Evolutionary conservation across 2,329 filamentous ascomycete genomes (phyloP), one percentile per base, ranked within the genome.

Genomic region (Paracoccidioides brasiliensis): DNA sequence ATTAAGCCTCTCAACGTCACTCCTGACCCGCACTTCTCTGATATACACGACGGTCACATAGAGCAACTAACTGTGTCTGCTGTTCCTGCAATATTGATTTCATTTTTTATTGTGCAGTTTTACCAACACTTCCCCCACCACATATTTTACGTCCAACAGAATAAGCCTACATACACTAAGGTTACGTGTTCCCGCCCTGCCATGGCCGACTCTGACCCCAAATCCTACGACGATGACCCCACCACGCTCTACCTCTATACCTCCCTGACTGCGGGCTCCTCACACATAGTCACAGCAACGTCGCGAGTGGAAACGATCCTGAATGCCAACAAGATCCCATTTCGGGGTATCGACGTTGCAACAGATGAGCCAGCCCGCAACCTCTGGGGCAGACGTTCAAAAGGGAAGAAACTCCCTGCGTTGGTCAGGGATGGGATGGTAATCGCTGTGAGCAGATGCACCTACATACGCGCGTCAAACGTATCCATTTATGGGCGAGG

Each of bases 261-360:
- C 58, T 97, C 91, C 54, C 80, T 98, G 55, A 97, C 93, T 22
- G 88, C 93, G 57, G 93, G 93, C 61, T 95, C 90, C 43, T 95
- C 90, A 30, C 90, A 96, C 71, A 95, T 97, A 69, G 84, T 97
- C 66, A 97, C 93, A 43, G 93, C 90, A 32, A 97, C 93, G 1
- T 94, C 90, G 55, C 87, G 93, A 50, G 83, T 98, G 63, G 91
- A 98, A 73, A 96, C 90, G 10, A 97, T 98, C 66, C 80, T 98
- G 58, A 91, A 89, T 67, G 90, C 90, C 60, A 96, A 97, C 77
- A 86, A 86, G 63, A 86, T 98, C 57, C 88, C 90, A 9, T 98
- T 97, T 76, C 89, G 88, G 69, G 90, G 88, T 61, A 78, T 96
- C 66, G 93, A 98, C 71, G 82, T 93, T 45, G 89, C 91, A 43